These are phyloP conservation scores for Cyclocybe aegerita DNA, from an alignment of 768 basidiomycete genomes.

Conservation along the genomic window DNA sequence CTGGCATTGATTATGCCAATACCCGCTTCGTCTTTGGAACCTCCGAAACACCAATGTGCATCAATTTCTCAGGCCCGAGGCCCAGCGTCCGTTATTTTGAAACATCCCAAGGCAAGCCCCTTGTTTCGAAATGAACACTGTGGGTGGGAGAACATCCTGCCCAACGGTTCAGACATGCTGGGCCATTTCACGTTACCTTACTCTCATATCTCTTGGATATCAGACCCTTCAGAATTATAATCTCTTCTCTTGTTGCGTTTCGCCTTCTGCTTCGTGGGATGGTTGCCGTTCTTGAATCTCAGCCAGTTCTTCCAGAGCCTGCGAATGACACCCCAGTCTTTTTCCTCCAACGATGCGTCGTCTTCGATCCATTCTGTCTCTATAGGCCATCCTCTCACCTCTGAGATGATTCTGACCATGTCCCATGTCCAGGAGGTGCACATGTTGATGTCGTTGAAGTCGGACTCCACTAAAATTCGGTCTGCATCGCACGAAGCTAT, in stretches of 20 bases:
- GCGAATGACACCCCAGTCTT: constrained; percentile 63
- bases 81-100: no score
- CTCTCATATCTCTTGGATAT: background rate
- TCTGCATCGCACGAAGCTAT: constrained; percentile 61
- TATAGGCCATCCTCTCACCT: constrained; percentile 73
- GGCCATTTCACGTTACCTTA: background rate
- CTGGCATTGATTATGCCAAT: constrained; percentile 33
- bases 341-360: constrained; percentile 28
- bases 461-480: constrained; percentile 85
- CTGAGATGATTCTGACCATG: constrained; percentile 70
- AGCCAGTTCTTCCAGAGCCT: constrained; percentile 73
- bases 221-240: constrained; percentile 13
- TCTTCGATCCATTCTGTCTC: constrained; percentile 58
- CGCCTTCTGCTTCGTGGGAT: constrained; percentile 24
- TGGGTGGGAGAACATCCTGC: no score
- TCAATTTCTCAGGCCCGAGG: no score
- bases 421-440: constrained; percentile 70
- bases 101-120: background rate
- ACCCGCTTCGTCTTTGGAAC: background rate
- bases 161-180: no score
- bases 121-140: background rate
- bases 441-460: constrained; percentile 66
- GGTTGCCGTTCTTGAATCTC: constrained; percentile 51
- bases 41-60: no score
- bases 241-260: constrained; percentile 14